A percentile compares a stretch with the other conserved stretches of the same genome.
Evolutionary conservation across 2,329 filamentous ascomycete genomes (phyloP).

Genomic region (Diaporthe aspalathi): DNA sequence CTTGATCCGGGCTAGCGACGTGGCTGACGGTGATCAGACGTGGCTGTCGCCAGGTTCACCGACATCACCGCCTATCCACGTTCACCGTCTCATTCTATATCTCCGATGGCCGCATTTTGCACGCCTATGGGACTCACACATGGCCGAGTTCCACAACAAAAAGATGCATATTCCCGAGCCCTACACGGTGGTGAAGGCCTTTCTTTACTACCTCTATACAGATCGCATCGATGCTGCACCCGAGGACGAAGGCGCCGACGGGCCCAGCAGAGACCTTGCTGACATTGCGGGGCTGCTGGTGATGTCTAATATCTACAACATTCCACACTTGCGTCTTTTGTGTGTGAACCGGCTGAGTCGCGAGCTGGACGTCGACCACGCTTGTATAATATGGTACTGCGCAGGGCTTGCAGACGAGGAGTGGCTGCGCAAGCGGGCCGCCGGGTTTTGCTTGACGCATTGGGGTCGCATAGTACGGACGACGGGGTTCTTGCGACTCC

Average conservation of each 20-base stretch:
- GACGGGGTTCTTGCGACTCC: constrained; percentile 84
- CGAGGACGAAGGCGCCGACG: constrained; percentile 62
- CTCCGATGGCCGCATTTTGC: constrained; percentile 97
- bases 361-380: constrained; percentile 93
- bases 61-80: constrained; percentile 87
- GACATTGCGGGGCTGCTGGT: constrained; percentile 95
- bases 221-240: constrained; percentile 79
- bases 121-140: constrained; percentile 90
- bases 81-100: constrained; percentile 93
- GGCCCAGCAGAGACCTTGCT: constrained; percentile 80
- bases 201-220: constrained; percentile 96
- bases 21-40: constrained; percentile 55
- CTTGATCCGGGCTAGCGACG: constrained; percentile 58
- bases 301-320: constrained; percentile 98
- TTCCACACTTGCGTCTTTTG: constrained; percentile 89
- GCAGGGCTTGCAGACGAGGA: constrained; percentile 91
- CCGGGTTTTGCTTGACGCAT: constrained; percentile 88
- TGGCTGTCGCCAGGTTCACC: constrained; percentile 72
- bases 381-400: constrained; percentile 96
- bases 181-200: constrained; percentile 92
- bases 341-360: constrained; percentile 91
- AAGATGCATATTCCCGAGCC: constrained; percentile 98
- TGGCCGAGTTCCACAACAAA: constrained; percentile 97
- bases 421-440: constrained; percentile 90
- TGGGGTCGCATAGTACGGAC: constrained; percentile 96